phyloP scores from a whole-genome alignment of 495 filamentous ascomycete species.

The Talaromyces proteolyticus region DNA sequence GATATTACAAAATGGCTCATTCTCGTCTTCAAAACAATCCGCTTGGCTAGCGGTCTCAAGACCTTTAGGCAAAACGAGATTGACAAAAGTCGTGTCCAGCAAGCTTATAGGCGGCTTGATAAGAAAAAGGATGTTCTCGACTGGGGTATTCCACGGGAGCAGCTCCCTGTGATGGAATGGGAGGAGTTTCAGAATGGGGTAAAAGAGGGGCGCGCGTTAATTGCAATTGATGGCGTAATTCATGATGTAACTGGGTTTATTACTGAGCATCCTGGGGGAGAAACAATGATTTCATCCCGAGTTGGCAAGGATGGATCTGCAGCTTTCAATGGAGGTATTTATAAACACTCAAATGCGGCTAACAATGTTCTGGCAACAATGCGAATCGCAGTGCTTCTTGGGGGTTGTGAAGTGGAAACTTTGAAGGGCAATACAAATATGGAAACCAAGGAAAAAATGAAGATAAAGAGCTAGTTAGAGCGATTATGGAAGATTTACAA shows the following conservation, averaged over 20 bases:
- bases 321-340: constrained; percentile 98
- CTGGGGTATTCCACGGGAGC: constrained; percentile 91
- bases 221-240: constrained; percentile 88
- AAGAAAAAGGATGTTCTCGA: constrained; percentile 86
- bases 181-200: constrained; percentile 87
- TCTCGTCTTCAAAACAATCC: neutral
- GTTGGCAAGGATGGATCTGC: constrained; percentile 96
- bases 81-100: constrained; percentile 95
- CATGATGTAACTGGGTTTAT: constrained; percentile 94
- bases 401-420: constrained; percentile 94
- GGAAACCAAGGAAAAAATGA: too few relatives aligned
- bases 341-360: constrained; percentile 93
- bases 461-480: too few relatives aligned
- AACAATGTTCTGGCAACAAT: constrained; percentile 98
- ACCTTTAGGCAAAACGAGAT: constrained; percentile 96
- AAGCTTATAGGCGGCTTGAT: constrained; percentile 97
- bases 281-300: constrained; percentile 84
- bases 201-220: constrained; percentile 78
- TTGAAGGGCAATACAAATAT: neutral
- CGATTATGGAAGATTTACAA: too few relatives aligned
- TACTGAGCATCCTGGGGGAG: constrained; percentile 93
- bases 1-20: constrained; percentile 24
- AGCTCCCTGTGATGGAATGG: constrained; percentile 92
- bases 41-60: constrained; percentile 74
- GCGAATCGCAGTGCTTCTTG: constrained; percentile 91